Evolutionary conservation across 2,329 filamentous ascomycete genomes (phyloP).

Genomic region (Hymenoscyphus scutula): DNA sequence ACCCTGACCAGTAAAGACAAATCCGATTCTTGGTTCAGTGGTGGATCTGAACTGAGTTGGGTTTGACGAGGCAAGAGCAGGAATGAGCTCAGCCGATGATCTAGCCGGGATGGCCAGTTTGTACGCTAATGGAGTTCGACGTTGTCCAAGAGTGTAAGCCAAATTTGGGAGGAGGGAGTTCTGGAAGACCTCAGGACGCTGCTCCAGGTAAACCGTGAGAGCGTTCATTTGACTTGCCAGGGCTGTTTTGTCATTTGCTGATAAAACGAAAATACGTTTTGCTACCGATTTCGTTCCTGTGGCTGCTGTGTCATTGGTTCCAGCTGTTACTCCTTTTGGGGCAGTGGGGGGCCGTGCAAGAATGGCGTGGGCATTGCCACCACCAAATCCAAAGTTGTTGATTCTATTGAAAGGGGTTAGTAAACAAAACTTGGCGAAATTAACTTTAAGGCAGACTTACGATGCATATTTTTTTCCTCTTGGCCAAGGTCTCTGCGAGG

Average conservation of each 20-base stretch:
- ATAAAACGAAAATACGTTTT: slow-evolving; percentile 28
- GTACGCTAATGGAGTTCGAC: slow-evolving; percentile 30
- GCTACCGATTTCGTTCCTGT: slow-evolving; percentile 16
- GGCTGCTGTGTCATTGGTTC: slow-evolving; percentile 20
- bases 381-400: slow-evolving; percentile 37
- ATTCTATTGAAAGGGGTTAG: slow-evolving; percentile 34
- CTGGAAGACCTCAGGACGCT: slow-evolving; percentile 29
- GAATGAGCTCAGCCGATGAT: slow-evolving; percentile 24
- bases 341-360: slow-evolving; percentile 33
- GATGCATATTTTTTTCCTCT: slow-evolving; percentile 44
- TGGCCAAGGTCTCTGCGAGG: slow-evolving; percentile 28
- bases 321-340: slow-evolving; percentile 6
- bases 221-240: slow-evolving; percentile 22
- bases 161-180: slow-evolving; percentile 26
- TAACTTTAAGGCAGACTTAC: background rate
- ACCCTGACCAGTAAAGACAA: slow-evolving; percentile 28
- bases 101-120: slow-evolving; percentile 25
- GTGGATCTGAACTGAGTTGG: slow-evolving; percentile 15
- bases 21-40: slow-evolving; percentile 26
- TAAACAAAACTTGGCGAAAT: background rate
- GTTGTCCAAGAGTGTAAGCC: slow-evolving; percentile 32
- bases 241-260: slow-evolving; percentile 26
- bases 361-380: slow-evolving; percentile 40
- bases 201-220: slow-evolving; percentile 27
- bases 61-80: slow-evolving; percentile 43